phyloP scores from a whole-genome alignment of 495 filamentous ascomycete genomes.

The Penicillium herquei region DNA sequence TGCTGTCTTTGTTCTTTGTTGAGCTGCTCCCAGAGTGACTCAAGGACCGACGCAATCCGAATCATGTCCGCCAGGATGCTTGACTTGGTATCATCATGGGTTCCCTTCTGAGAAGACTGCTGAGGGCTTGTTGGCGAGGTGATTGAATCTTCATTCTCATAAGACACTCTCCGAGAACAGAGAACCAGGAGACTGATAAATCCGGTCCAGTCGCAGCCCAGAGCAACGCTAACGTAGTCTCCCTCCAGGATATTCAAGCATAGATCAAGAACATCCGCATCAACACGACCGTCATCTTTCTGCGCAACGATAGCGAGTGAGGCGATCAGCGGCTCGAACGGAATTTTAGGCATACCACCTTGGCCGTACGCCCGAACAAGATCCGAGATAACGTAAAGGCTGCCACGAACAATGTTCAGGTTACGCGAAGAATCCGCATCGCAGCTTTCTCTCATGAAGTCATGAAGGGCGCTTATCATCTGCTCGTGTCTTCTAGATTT shows the following conservation, averaged over 20 bases:
- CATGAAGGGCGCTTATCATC: slow-evolving; percentile 62
- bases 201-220: slow-evolving; percentile 34
- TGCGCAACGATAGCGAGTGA: slow-evolving; percentile 56
- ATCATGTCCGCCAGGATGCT: slow-evolving; percentile 40
- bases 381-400: slow-evolving; percentile 66
- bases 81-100: slow-evolving; percentile 36
- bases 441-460: slow-evolving; percentile 54
- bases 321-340: slow-evolving; percentile 51
- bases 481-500: slow-evolving; percentile 75
- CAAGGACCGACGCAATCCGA: slow-evolving; percentile 39
- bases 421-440: slow-evolving; percentile 48
- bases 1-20: slow-evolving; percentile 38
- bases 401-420: slow-evolving; percentile 63
- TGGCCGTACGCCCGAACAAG: slow-evolving; percentile 51
- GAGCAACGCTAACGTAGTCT: slow-evolving; percentile 30
- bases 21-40: slow-evolving; percentile 43
- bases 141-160: slow-evolving; percentile 24
- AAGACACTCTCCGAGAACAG: slow-evolving; percentile 62
- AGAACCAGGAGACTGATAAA: slow-evolving; percentile 53
- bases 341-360: slow-evolving; percentile 59
- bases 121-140: slow-evolving; percentile 20
- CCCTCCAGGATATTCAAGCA: slow-evolving; percentile 44
- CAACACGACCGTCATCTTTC: slow-evolving; percentile 49
- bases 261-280: slow-evolving; percentile 55
- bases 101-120: slow-evolving; percentile 21